Base-by-base conservation (phyloP, 495 filamentous ascomycete genomes). In the Terfezia claveryi region DNA sequence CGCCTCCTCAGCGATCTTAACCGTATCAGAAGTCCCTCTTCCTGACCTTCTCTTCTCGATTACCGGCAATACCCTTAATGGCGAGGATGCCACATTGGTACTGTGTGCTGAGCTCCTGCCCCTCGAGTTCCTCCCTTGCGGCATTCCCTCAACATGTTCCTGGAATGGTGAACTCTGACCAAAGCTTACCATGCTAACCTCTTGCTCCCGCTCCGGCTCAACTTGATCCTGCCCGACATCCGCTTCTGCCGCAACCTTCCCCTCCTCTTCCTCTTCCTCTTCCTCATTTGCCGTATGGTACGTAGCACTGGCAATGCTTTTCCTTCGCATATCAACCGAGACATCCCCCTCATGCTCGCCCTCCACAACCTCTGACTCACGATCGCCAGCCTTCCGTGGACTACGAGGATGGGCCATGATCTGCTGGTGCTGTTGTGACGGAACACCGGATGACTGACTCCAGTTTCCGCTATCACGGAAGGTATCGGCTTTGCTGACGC, bases 401-500 rank as follows among this genome's bases (percentile, higher is more conserved):
- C 41, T 46, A 2, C 41, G 12, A 5, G 41, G 41, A 14, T 8
- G 12, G 12, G 14, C 41, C 41, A 46, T 46, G 8, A 46, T 46
- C 1, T 9, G 41, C 17, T 14, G 12, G 17, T 46, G 41, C 41
- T 46, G 41, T 46, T 46, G 41, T 4, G 57, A 62, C 37, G 55
- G 51, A 38, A 54, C 52, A 23, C 52, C 53, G 27, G 54, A 56
- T n/a, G 58, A 61, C 38, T 54, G 38, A 46, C 61, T 63, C 61
- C 61, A 63, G 56, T 59, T 57, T 36, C 60, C 60, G 12, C 61
- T 63, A 55, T 62, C 60, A 8, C 53, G 50, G 44, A 52, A 46
- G 4, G 41, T 46, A 46, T 46, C 41, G 41, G 41, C 14, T 20
- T 6, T 46, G 41, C 41, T 46, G 41, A 46, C 41, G 12, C 41